Evolutionary conservation across 2,329 filamentous ascomycete species (phyloP).

Genomic region (Fusarium sp.): DNA sequence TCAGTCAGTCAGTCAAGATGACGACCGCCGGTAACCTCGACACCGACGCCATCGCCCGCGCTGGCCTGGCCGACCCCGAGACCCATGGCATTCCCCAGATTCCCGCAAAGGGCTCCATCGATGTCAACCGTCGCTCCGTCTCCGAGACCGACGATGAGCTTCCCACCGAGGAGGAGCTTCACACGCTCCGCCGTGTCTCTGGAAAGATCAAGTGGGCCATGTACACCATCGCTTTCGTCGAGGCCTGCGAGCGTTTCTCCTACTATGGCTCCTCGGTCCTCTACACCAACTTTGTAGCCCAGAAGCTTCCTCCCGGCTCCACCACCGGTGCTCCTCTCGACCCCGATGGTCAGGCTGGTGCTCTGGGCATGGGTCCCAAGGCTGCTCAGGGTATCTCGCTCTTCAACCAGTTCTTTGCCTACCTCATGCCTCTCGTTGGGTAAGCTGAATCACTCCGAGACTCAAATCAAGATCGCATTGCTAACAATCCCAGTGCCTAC

Average conservation of each 20-base stretch:
- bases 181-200: slow-evolving; percentile 70
- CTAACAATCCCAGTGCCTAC: slow-evolving; percentile 53
- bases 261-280: slow-evolving; percentile 79
- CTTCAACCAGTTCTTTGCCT: slow-evolving; percentile 72
- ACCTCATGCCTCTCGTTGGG: slow-evolving; percentile 68
- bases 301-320: slow-evolving; percentile 63
- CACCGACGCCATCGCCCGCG: slow-evolving; percentile 51
- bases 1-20: slow-evolving; percentile 43
- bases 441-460: slow-evolving; percentile 42
- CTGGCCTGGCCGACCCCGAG: slow-evolving; percentile 50
- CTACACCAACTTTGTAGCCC: slow-evolving; percentile 74
- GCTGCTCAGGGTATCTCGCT: slow-evolving; percentile 61
- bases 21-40: slow-evolving; percentile 51
- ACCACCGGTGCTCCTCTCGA: slow-evolving; percentile 61
- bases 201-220: slow-evolving; percentile 72
- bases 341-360: slow-evolving; percentile 57
- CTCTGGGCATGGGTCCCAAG: slow-evolving; percentile 67
- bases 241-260: slow-evolving; percentile 80
- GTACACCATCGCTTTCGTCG: slow-evolving; percentile 77
- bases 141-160: slow-evolving; percentile 45
- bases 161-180: slow-evolving; percentile 71
- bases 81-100: slow-evolving; percentile 43
- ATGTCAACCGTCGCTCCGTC: slow-evolving; percentile 45
- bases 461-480: background rate
- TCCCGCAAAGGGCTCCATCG: slow-evolving; percentile 46